Evolutionary conservation across 176 grass and related monocot species (phyloP), one percentile per base, ranked within the genome.

Genomic region (Metroxylon sagu): DNA sequence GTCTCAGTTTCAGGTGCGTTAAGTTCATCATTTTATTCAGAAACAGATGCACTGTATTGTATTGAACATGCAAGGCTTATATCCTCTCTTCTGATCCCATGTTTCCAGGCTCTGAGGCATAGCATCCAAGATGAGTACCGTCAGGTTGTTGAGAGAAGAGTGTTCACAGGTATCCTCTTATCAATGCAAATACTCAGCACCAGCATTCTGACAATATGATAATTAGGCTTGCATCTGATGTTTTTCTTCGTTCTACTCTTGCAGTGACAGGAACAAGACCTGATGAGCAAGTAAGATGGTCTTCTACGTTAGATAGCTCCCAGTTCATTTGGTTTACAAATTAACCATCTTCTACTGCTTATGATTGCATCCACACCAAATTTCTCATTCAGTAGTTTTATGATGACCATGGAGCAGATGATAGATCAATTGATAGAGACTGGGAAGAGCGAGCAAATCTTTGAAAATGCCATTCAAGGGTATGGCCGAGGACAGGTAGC

Each of bases 351-450:
- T 23, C 21, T 23, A 23, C 21, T 23, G 21, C 21, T 23, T 23
- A 23, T 23, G 21, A 23, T 23, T 23, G 21, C 21, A 23, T 23
- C 21, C 21, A 23, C 21, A 23, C 1, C 21, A 23, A 23, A 23
- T 23, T 23, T 23, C 35, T 10, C 35, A 43, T 43, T 43, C 5
- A 14, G 10, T 43, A 14, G 35, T 43, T 43, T 39, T 43, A 43
- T 43, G 10, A 43, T 43, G 35, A 12, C 14, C 54, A 16, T 61
- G 21, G 53, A 61, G 16, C 68, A 83, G 80, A 83, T 54, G 50
- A 61, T 83, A 3, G 80, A 83, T 54, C 25, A 83, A 53, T 19
- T 83, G 60, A 77, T 83, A 56, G 80, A 83, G 62, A 83, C 74
- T 0, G 80, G 80, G 51, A 60, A 73, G 18, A 73, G 80, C 14